Percentiles rank a stretch among this genome's conserved stretches.
phyloP scores from a whole-genome alignment of 164 flowering plant genomes.

The Houttuynia cordata region DNA sequence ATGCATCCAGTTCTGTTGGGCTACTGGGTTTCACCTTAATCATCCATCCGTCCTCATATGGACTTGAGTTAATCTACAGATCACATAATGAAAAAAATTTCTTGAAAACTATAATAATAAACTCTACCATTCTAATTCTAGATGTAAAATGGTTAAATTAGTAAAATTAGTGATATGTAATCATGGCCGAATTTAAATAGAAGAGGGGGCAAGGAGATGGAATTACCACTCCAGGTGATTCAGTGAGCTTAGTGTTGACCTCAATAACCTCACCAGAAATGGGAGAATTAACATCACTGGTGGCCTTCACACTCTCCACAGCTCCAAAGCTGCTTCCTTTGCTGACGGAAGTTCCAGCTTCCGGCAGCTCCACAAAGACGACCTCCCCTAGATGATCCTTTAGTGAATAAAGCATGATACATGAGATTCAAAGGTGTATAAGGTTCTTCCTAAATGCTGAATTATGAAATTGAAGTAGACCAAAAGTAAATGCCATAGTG shows the following conservation, averaged over 20 bases:
- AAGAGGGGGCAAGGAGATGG: background rate
- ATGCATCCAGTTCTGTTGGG: conserved; percentile 56
- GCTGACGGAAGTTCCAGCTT: conserved; percentile 40
- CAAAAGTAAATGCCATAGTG: background rate
- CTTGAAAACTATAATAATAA: no score
- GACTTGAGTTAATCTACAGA: conserved; percentile 66
- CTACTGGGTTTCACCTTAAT: conserved; percentile 78
- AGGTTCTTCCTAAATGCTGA: background rate
- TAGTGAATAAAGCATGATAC: background rate
- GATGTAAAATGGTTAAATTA: no score
- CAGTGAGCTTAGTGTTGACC: conserved; percentile 63
- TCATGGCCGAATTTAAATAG: background rate
- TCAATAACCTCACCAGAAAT: conserved; percentile 84
- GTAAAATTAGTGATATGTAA: no score
- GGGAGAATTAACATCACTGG: conserved; percentile 89
- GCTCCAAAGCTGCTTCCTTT: conserved; percentile 67
- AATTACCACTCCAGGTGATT: conserved; percentile 76
- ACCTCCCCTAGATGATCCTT: conserved; percentile 95
- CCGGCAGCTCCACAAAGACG: conserved; percentile 94
- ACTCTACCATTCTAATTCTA: no score
- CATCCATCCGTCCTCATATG: conserved; percentile 97
- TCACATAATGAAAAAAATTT: no score
- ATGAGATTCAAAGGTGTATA: background rate
- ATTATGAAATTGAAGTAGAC: background rate
- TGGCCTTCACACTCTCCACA: conserved; percentile 98